Evolutionary conservation across 768 basidiomycete genomes (phyloP).

Genomic region (Leccinum pellstonianum): DNA sequence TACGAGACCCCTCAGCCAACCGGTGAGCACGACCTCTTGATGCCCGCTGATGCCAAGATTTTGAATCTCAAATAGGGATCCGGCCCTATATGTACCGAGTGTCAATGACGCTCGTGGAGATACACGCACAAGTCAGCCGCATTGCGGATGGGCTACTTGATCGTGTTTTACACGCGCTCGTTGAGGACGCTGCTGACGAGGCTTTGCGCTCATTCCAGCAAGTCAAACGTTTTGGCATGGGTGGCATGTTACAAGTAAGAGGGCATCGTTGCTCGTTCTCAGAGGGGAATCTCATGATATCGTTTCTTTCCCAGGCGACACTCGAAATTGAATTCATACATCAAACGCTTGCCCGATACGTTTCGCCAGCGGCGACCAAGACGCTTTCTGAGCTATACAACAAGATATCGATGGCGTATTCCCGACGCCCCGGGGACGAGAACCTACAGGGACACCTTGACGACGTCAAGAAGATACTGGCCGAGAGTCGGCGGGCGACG

Average conservation of each 20-base stretch:
- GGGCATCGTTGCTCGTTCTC: conserved; percentile 29
- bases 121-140: conserved; percentile 87
- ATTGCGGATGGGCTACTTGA: conserved; percentile 79
- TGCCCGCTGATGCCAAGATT: not conserved
- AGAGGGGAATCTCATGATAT: not conserved
- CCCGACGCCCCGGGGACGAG: conserved; percentile 79
- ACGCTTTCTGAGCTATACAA: conserved; percentile 91
- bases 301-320: conserved; percentile 68
- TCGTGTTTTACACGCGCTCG: conserved; percentile 75
- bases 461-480: conserved; percentile 85
- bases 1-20: conserved; percentile 90
- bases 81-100: conserved; percentile 92
- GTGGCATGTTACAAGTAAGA: conserved; percentile 90
- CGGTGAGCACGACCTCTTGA: conserved; percentile 46
- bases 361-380: conserved; percentile 75
- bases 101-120: conserved; percentile 82
- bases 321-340: conserved; percentile 99
- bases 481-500: conserved; percentile 85
- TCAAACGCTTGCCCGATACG: conserved; percentile 88
- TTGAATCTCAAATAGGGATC: conserved; percentile 59
- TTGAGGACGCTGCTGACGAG: conserved; percentile 80
- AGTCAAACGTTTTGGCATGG: conserved; percentile 93
- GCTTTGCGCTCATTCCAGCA: conserved; percentile 84
- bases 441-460: conserved; percentile 87
- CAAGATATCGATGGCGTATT: conserved; percentile 91